Conservation (phyloP, 2,329 filamentous ascomycete genomes). For the Penicillium vulpinum region DNA sequence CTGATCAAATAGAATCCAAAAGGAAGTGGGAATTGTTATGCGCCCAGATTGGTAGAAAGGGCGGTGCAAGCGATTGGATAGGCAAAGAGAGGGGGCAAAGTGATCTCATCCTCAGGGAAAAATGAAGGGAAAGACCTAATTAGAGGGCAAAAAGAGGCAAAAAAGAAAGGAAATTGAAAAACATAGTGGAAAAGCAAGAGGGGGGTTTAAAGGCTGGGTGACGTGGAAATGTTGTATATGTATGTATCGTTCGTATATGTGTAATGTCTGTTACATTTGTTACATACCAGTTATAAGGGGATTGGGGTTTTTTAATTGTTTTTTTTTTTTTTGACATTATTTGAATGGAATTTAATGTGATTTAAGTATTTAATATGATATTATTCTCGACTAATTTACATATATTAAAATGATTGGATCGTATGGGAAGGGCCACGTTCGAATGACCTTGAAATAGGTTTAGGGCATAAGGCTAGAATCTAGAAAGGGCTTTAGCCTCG, state of each 20-base stretch:
- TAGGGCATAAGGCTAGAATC: too few species aligned
- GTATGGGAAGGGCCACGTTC: too few species aligned
- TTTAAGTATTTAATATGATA: too few species aligned
- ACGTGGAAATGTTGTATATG: slow-evolving; percentile 7
- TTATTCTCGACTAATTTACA: too few species aligned
- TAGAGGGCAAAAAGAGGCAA: slow-evolving; percentile 15
- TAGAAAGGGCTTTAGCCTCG: too few species aligned
- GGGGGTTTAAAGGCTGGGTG: slow-evolving; percentile 6
- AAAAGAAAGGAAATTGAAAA: slow-evolving; percentile 14
- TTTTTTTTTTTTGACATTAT: too few species aligned
- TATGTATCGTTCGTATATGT: slow-evolving; percentile 5
- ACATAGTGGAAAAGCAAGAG: too few species aligned
- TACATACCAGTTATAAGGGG: slow-evolving; percentile 11
- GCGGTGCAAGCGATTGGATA: slow-evolving; percentile 26
- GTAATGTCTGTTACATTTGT: background rate
- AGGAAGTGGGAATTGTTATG: slow-evolving; percentile 3
- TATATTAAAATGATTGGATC: too few species aligned
- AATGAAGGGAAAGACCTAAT: slow-evolving; percentile 4
- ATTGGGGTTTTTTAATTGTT: background rate
- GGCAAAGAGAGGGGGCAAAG: slow-evolving; percentile 19
- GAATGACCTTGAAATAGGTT: too few species aligned
- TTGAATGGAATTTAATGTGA: background rate
- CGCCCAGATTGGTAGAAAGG: slow-evolving; percentile 18
- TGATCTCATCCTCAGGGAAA: slow-evolving; percentile 17
- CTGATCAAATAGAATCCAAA: slow-evolving; percentile 5